Conservation (phyloP, 495 filamentous ascomycete genomes). For the Hypoxylon rickii region DNA sequence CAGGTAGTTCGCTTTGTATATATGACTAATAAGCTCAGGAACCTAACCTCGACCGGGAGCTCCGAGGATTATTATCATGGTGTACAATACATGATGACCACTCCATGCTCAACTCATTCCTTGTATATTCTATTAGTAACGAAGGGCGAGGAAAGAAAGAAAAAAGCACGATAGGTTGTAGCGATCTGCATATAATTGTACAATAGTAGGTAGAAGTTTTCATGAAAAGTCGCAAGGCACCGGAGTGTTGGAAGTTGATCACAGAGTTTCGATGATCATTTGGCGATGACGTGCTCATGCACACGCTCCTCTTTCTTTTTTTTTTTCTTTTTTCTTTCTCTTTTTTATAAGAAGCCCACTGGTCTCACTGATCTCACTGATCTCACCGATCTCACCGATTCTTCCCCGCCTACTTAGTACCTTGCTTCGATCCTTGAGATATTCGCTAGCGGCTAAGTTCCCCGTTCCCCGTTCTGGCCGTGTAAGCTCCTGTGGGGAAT, state of each 20-base stretch:
- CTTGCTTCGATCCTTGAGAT: too few relatives aligned
- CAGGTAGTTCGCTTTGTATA: conserved; percentile 14
- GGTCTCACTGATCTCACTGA: too few relatives aligned
- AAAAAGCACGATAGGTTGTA: conserved; percentile 1
- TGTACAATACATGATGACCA: conserved; percentile 13
- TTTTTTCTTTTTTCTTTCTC: too few relatives aligned
- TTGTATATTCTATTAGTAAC: conserved; percentile 23
- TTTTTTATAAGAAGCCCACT: too few relatives aligned
- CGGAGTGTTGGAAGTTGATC: conserved; percentile 3
- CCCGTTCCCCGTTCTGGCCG: too few relatives aligned
- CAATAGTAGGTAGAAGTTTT: conserved; percentile 27
- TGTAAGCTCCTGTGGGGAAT: conserved; percentile 28
- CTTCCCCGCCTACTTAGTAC: too few relatives aligned
- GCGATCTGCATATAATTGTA: conserved; percentile 23
- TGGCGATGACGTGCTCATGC: conserved; percentile 14
- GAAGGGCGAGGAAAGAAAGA: background rate
- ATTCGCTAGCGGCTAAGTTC: too few relatives aligned
- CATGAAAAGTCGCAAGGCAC: conserved; percentile 28
- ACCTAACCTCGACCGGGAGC: conserved; percentile 4
- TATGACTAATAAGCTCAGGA: conserved; percentile 1
- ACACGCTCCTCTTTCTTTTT: background rate
- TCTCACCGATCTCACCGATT: too few relatives aligned
- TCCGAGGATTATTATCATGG: conserved; percentile 21
- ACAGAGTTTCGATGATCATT: background rate
- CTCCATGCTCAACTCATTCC: conserved; percentile 27